Evolutionary conservation across 2,329 filamentous ascomycete genomes (phyloP).

Genomic region (Malbranchea zuffiana): DNA sequence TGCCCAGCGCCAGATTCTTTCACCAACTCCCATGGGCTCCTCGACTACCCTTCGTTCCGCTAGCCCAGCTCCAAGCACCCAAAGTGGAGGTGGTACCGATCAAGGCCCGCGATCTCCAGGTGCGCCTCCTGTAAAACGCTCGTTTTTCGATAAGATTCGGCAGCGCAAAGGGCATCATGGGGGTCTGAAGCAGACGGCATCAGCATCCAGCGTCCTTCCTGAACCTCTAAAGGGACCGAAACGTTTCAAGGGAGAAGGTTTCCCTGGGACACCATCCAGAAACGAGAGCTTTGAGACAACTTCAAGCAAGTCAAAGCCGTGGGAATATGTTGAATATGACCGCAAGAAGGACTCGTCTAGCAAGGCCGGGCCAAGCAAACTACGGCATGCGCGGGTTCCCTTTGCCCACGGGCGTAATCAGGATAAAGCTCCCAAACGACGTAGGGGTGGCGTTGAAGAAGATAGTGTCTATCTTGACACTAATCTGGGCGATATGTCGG

Average conservation of each 20-base stretch:
- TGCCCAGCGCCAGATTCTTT: conserved; percentile 38
- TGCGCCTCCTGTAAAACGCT: conserved; percentile 33
- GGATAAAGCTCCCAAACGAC: conserved; percentile 19
- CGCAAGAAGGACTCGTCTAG: conserved; percentile 27
- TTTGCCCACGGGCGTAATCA: conserved; percentile 23
- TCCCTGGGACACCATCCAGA: conserved; percentile 24
- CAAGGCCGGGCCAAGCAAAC: conserved; percentile 26
- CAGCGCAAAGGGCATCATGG: conserved; percentile 39
- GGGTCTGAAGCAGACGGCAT: conserved; percentile 24
- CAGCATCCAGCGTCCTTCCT: conserved; percentile 21
- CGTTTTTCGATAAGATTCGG: conserved; percentile 44
- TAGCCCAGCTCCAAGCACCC: conserved; percentile 70
- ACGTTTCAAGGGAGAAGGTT: conserved; percentile 23
- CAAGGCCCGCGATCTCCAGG: conserved; percentile 33
- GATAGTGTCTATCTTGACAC: conserved; percentile 71
- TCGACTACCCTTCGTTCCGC: conserved; percentile 52
- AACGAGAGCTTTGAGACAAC: conserved; percentile 29
- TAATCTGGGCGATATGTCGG: conserved; percentile 81
- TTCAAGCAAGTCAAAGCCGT: not conserved
- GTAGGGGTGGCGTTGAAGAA: conserved; percentile 41
- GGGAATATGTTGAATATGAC: conserved; percentile 26
- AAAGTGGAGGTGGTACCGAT: conserved; percentile 48
- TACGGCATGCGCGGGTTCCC: conserved; percentile 24
- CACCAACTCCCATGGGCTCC: conserved; percentile 17
- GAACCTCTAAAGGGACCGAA: conserved; percentile 22